phyloP scores from a whole-genome alignment of 176 grass and related monocot species.

The Stipa capillata region DNA sequence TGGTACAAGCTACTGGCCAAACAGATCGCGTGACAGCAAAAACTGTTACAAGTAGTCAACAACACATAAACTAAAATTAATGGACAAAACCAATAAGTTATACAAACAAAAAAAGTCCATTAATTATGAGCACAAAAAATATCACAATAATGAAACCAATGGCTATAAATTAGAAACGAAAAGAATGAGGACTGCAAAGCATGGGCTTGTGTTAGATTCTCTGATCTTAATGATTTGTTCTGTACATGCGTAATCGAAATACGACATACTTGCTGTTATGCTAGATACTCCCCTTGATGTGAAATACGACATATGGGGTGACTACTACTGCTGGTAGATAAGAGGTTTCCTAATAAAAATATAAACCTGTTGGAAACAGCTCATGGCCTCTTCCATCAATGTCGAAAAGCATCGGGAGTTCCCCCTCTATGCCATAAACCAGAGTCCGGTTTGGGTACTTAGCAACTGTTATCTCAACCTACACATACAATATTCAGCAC shows the following conservation, averaged over 20 bases:
- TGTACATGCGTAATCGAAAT: not conserved
- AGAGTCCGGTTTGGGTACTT: slow-evolving; percentile 78
- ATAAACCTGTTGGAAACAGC: slow-evolving; percentile 81
- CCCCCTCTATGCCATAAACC: slow-evolving; percentile 89
- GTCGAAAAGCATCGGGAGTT: slow-evolving; percentile 75
- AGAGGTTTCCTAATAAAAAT: too few relatives aligned
- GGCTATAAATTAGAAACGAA: not conserved
- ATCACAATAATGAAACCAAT: not conserved
- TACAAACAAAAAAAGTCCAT: not conserved
- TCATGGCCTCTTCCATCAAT: slow-evolving; percentile 81
- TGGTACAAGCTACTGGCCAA: not conserved
- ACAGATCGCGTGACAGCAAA: not conserved
- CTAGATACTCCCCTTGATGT: too few relatives aligned
- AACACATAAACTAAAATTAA: not conserved
- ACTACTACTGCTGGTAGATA: too few relatives aligned
- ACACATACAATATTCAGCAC: not conserved
- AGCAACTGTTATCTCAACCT: slow-evolving; percentile 71
- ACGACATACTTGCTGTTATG: too few relatives aligned
- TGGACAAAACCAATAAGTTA: not conserved
- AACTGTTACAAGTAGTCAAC: not conserved
- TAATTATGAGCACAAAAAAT: not conserved
- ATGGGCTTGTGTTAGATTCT: not conserved
- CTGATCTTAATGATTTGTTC: not conserved
- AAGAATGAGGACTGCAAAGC: slow-evolving; percentile 1
- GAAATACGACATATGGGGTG: too few relatives aligned